A percentile compares a stretch with the other conserved stretches of the same genome.
Evolutionary conservation across 2,329 filamentous ascomycete genomes (phyloP).

Genomic region (Cordyceps cateniannulata): DNA sequence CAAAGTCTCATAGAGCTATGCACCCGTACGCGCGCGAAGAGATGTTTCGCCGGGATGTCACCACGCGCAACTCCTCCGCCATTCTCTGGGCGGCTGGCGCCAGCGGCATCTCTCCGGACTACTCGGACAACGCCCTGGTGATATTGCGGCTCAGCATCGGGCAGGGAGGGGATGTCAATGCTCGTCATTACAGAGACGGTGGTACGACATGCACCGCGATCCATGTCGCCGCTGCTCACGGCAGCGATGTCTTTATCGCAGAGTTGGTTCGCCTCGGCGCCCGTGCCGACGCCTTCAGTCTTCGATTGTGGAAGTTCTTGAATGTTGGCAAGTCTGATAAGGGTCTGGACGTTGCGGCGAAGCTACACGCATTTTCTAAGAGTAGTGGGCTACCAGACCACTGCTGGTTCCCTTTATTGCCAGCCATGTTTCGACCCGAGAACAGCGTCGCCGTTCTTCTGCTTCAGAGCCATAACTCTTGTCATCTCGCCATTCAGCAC

Average conservation of each 20-base stretch:
- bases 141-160: neutral
- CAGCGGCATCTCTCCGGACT: neutral
- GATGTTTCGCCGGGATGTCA: neutral
- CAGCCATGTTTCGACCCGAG: neutral
- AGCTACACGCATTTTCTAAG: neutral
- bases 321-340: neutral
- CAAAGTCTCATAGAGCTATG: neutral
- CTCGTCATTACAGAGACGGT: neutral
- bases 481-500: neutral
- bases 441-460: neutral
- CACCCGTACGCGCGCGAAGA: neutral
- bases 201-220: neutral
- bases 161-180: neutral
- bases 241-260: neutral
- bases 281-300: neutral
- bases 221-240: neutral
- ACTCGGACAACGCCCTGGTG: neutral
- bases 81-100: constrained; percentile 5
- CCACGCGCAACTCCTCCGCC: neutral
- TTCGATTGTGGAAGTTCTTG: neutral
- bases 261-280: neutral
- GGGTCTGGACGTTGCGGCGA: neutral
- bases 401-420: neutral
- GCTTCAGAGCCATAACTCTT: fast-evolving
- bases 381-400: neutral